Evolutionary conservation across 192 early-diverging fungal species (phyloP).

Genomic region (Umbelopsis ramanniana): DNA sequence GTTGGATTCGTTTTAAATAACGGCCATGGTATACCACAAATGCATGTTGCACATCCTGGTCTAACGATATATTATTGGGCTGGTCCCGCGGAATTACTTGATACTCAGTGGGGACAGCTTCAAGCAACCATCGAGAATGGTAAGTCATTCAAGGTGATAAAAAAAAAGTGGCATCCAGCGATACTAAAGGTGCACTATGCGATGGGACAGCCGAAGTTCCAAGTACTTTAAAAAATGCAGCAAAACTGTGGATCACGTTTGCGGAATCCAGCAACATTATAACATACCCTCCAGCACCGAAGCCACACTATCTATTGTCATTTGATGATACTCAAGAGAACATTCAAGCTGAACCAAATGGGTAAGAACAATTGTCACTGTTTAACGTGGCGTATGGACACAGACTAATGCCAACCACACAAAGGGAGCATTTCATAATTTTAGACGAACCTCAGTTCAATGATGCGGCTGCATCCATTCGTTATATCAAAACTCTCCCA

Average conservation of each 20-base stretch:
- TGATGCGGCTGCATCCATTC: conserved; percentile 21
- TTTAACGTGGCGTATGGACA: background rate
- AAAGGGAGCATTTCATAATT: conserved; percentile 31
- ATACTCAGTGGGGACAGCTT: conserved; percentile 27
- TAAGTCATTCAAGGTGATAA: background rate
- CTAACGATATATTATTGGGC: conserved; percentile 38
- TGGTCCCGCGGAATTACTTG: background rate
- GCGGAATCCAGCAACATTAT: conserved; percentile 25
- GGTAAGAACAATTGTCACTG: conserved; percentile 16
- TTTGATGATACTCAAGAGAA: conserved; percentile 38
- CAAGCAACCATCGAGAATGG: conserved; percentile 23
- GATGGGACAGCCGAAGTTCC: background rate
- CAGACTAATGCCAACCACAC: background rate
- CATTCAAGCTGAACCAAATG: conserved; percentile 22
- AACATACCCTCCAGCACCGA: conserved; percentile 23
- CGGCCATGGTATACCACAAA: conserved; percentile 38
- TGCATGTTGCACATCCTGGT: conserved; percentile 35
- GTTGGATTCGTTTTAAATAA: conserved; percentile 28
- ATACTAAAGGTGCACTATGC: background rate
- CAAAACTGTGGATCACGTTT: conserved; percentile 29
- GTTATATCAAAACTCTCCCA: conserved; percentile 30
- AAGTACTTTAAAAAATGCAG: conserved; percentile 1
- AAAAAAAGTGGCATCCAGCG: background rate
- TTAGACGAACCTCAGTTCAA: conserved; percentile 25
- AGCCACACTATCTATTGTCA: conserved; percentile 25